phyloP scores from a whole-genome alignment of 192 early-diverging fungal genomes.

The Entomortierella lignicola region DNA sequence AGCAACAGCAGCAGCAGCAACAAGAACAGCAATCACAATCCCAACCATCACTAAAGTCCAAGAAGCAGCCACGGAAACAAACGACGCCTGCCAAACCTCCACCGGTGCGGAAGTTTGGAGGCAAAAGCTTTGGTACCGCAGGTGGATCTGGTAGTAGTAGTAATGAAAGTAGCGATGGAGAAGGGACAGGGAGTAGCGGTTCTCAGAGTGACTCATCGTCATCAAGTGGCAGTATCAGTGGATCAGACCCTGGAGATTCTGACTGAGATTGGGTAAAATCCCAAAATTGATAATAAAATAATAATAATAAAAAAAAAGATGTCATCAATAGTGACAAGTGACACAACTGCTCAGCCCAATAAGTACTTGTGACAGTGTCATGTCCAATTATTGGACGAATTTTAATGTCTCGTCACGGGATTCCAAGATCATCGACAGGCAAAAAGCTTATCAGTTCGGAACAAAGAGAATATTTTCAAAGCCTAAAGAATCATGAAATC shows the following conservation, averaged over 20 bases:
- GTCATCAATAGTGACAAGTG: no score
- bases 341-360: no score
- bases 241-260: conserved; percentile 30
- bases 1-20: conserved; percentile 11
- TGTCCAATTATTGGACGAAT: no score
- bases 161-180: conserved; percentile 46
- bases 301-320: no score
- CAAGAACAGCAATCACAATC: conserved; percentile 13
- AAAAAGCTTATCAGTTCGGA: no score
- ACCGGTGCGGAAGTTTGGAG: conserved; percentile 48
- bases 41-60: conserved; percentile 19
- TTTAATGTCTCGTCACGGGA: no score
- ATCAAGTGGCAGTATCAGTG: conserved; percentile 35
- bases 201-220: conserved; percentile 40
- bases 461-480: no score
- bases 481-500: no score
- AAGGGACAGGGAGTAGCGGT: conserved; percentile 33
- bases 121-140: conserved; percentile 42
- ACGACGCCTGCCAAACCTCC: conserved; percentile 36
- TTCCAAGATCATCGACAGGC: no score
- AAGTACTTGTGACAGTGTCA: no score
- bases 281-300: no score
- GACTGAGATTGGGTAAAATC: no score
- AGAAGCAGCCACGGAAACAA: conserved; percentile 40
- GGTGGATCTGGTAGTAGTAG: conserved; percentile 39